A percentile compares a stretch with the other conserved stretches of the same genome.
Conservation (phyloP, 371 early-diverging fungal species). For the Funneliformis caledonium region DNA sequence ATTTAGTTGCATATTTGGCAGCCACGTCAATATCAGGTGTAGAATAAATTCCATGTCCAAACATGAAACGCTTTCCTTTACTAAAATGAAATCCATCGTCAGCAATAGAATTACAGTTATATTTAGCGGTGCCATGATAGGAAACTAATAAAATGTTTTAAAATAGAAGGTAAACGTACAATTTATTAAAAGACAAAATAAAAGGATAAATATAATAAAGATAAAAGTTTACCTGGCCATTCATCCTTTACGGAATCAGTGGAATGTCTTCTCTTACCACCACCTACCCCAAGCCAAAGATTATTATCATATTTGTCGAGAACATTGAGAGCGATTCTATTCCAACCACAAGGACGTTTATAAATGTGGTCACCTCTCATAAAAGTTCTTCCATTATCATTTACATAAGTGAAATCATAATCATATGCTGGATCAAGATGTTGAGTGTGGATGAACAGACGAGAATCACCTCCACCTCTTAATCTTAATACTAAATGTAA, state of each 20-base stretch:
- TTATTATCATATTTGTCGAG: constrained; percentile 20
- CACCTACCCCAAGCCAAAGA: constrained; percentile 26
- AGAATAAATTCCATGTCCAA: constrained; percentile 23
- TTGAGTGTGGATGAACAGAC: background rate
- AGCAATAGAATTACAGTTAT: constrained; percentile 15
- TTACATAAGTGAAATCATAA: constrained; percentile 35
- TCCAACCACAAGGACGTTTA: constrained; percentile 39
- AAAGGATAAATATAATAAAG: background rate
- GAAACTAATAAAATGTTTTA: background rate
- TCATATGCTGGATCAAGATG: constrained; percentile 22
- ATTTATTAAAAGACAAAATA: background rate
- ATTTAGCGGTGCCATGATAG: constrained; percentile 32
- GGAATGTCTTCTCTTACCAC: background rate
- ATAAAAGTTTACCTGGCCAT: constrained; percentile 21
- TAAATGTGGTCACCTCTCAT: constrained; percentile 19
- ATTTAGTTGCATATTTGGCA: constrained; percentile 17
- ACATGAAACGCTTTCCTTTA: background rate
- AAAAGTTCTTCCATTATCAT: constrained; percentile 21
- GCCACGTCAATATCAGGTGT: constrained; percentile 29
- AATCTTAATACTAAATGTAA: constrained; percentile 88
- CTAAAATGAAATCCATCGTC: constrained; percentile 15
- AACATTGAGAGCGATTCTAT: constrained; percentile 34
- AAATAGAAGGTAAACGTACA: background rate
- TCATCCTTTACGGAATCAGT: constrained; percentile 9
- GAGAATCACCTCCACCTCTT: constrained; percentile 74